These are phyloP conservation scores for Polyporus tsugae DNA, from an alignment of 1,284 basidiomycete genomes.

Conservation along the genomic window DNA sequence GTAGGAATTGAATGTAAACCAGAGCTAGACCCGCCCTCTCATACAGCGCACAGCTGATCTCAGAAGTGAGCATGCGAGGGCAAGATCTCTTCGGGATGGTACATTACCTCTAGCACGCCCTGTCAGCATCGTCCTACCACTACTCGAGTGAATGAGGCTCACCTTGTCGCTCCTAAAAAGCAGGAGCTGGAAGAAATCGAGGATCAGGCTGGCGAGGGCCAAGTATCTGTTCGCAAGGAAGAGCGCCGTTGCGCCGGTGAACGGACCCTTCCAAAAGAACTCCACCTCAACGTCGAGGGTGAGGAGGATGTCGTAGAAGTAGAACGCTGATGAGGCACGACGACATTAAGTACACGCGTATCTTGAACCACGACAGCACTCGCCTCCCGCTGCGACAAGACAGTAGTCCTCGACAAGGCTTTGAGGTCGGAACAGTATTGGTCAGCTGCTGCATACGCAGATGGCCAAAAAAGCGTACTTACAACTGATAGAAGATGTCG, in stretches of 20 bases:
- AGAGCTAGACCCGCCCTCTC: not conserved
- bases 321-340: constrained; percentile 5
- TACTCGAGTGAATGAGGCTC: no score
- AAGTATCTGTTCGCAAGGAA: constrained; percentile 22
- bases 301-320: constrained; percentile 18
- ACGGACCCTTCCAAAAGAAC: constrained; percentile 16
- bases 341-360: not conserved
- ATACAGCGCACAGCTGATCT: not conserved
- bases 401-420: constrained; percentile 4
- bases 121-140: not conserved
- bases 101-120: not conserved
- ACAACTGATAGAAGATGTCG: not conserved
- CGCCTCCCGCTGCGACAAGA: not conserved
- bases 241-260: constrained; percentile 17
- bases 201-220: constrained; percentile 3
- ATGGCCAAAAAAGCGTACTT: not conserved
- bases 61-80: not conserved
- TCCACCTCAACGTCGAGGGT: constrained; percentile 24
- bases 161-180: not conserved
- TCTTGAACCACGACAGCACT: not conserved
- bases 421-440: not conserved
- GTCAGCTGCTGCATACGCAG: not conserved
- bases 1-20: not conserved
- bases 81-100: not conserved
- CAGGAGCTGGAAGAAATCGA: constrained; percentile 2